Conservation (phyloP, 306 rosid species). For the Cyclanthera cordifolia region DNA sequence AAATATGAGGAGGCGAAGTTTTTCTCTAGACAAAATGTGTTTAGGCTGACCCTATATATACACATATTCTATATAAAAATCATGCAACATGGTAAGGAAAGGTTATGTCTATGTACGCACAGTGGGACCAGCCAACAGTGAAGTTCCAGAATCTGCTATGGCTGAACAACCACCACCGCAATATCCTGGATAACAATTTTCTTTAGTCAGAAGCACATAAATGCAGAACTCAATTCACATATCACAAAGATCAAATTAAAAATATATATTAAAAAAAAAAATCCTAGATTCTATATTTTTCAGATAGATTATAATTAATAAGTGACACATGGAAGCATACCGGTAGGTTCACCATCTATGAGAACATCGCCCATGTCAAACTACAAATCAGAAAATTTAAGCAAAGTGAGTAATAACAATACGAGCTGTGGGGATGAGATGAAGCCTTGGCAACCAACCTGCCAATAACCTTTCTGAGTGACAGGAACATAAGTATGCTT, state of each 20-base stretch:
- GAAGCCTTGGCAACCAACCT: conserved; percentile 35
- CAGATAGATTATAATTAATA: background rate
- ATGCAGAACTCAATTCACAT: background rate
- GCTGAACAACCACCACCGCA: conserved; percentile 66
- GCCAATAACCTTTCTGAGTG: conserved; percentile 82
- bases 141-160: conserved; percentile 94
- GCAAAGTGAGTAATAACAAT: conserved; percentile 1
- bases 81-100: background rate
- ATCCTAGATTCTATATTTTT: background rate
- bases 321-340: conserved; percentile 27
- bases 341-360: conserved; percentile 59
- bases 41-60: no score
- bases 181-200: conserved; percentile 41
- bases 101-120: conserved; percentile 30
- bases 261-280: background rate
- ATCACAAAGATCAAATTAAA: background rate
- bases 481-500: conserved; percentile 83
- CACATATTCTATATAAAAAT: no score
- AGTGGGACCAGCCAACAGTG: conserved; percentile 88
- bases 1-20: no score
- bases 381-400: conserved; percentile 26
- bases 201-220: background rate
- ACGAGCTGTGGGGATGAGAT: background rate
- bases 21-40: no score
- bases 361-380: conserved; percentile 89